Evolutionary conservation across 2,329 filamentous ascomycete species (phyloP), one percentile per base, ranked within the genome.

Genomic region (Fusarium redolens): DNA sequence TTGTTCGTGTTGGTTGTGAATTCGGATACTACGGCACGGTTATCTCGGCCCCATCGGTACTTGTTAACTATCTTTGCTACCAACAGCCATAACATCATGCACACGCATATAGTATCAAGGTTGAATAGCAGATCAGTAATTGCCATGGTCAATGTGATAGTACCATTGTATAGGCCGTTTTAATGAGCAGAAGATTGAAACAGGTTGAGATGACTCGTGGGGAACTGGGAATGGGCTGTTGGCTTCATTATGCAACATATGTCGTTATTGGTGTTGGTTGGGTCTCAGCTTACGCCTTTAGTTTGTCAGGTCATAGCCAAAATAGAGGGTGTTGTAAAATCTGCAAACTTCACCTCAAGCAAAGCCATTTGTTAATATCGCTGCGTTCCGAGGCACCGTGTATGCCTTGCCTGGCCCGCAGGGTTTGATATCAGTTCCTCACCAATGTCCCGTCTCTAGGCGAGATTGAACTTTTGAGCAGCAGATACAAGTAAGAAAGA

Each of bases 11-110:
- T 56, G 54, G 38, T 56, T 35, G 38, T 56, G 30, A 45, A 12
- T 11, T n/a, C 54, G 38, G 54, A 35, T 56, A 25, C 30, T 20
- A 14, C 54, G 54, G 54, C 54, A 56, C 38, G 38, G 38, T 33
- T 56, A 47, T 47, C 38, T 33, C 54, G 38, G 54, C 38, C n/a
- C 17, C 40, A 0, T 31, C 17, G 5, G 54, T 45, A 35, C 28
- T 33, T 55, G 9, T 31, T 4, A 33, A 6, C 35, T 14, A 28
- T 31, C 25, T 43, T 18, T 31, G 7, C 52, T 22, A n/a, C 30
- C n/a, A 56, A 47, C 17, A 56, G 3, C 38, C 3, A 15, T 10
- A 14, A 22, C 13, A 11, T 15, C 9, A 2, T 15, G 12, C 8
- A 15, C 31, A 1, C 8, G n/a, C 11, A 22, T 33, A 33, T 4